Percentiles rank a stretch among this genome's conserved stretches.
phyloP scores from a whole-genome alignment of 2,329 filamentous ascomycete species.

The Cadophora luteo-olivacea region DNA sequence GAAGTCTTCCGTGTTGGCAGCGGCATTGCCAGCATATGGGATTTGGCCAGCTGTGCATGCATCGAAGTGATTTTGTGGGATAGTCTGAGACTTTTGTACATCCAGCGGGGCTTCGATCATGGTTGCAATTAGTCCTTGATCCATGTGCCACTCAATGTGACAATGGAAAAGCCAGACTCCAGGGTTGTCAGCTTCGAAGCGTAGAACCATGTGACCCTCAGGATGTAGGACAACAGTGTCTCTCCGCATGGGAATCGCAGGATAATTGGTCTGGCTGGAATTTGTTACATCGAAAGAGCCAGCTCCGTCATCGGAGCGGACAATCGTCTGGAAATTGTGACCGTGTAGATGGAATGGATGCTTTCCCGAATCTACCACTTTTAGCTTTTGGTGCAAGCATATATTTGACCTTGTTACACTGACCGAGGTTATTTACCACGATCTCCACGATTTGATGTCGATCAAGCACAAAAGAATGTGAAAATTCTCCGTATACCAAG shows the following conservation, averaged over 20 bases:
- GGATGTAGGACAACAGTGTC: conserved; percentile 72
- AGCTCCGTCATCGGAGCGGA: conserved; percentile 63
- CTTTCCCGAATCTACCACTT: conserved; percentile 60
- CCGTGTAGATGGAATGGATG: conserved; percentile 82
- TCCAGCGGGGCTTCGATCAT: conserved; percentile 51
- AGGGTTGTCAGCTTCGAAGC: conserved; percentile 72
- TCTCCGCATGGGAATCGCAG: conserved; percentile 65
- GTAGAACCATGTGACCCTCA: conserved; percentile 70
- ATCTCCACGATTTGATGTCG: conserved; percentile 73
- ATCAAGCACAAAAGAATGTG: conserved; percentile 72
- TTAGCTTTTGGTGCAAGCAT: not conserved
- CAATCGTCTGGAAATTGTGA: conserved; percentile 73
- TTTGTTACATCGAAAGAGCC: conserved; percentile 59
- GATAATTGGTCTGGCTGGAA: conserved; percentile 54
- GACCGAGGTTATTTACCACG: conserved; percentile 72
- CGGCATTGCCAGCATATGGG: conserved; percentile 72
- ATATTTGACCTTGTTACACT: conserved; percentile 2
- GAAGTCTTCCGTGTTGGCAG: conserved; percentile 69
- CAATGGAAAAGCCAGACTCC: conserved; percentile 80
- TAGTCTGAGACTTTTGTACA: conserved; percentile 49
- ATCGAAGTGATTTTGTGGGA: conserved; percentile 65
- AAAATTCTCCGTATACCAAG: conserved; percentile 68
- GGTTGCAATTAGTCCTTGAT: conserved; percentile 69
- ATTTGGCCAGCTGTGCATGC: conserved; percentile 61
- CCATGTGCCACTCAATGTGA: conserved; percentile 80